These are phyloP conservation scores for Ochetophila trinervis DNA, from an alignment of 306 rosid species.

Conservation along the genomic window DNA sequence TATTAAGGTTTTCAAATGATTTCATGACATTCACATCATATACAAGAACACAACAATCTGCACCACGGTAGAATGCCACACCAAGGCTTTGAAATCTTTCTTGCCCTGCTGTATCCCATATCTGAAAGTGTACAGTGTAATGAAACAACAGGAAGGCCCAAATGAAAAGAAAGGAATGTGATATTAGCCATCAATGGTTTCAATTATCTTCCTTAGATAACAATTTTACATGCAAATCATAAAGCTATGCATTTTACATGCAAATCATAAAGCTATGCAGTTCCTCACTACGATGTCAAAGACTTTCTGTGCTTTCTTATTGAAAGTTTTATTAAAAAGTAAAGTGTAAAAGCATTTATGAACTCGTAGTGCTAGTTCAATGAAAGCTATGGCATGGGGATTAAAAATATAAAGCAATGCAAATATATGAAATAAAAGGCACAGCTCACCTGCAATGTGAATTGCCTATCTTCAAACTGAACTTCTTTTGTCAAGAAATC, in stretches of 20 bases:
- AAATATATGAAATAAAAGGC: neutral
- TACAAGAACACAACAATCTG: conserved; percentile 98
- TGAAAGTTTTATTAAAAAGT: too few relatives aligned
- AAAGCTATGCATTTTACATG: too few relatives aligned
- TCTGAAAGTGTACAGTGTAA: conserved; percentile 30
- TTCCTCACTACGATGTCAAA: too few relatives aligned
- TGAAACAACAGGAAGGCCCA: neutral
- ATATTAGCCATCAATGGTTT: neutral
- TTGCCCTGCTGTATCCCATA: conserved; percentile 99
- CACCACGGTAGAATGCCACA: conserved; percentile 99
- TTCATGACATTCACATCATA: conserved; percentile 97
- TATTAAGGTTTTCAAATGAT: conserved; percentile 93
- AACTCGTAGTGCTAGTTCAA: neutral
- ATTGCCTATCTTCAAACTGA: conserved; percentile 87
- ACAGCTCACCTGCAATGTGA: conserved; percentile 75
- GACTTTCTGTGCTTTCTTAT: too few relatives aligned
- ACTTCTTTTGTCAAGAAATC: conserved; percentile 96
- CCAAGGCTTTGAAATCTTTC: conserved; percentile 99
- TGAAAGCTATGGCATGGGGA: neutral
- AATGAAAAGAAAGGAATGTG: conserved; percentile 5
- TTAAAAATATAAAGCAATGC: neutral
- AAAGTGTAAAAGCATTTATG: neutral
- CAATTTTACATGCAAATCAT: too few relatives aligned
- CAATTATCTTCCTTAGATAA: neutral
- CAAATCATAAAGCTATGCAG: too few relatives aligned